Base-by-base conservation (phyloP, 768 basidiomycete genomes). In the Dendrothele bispora region DNA sequence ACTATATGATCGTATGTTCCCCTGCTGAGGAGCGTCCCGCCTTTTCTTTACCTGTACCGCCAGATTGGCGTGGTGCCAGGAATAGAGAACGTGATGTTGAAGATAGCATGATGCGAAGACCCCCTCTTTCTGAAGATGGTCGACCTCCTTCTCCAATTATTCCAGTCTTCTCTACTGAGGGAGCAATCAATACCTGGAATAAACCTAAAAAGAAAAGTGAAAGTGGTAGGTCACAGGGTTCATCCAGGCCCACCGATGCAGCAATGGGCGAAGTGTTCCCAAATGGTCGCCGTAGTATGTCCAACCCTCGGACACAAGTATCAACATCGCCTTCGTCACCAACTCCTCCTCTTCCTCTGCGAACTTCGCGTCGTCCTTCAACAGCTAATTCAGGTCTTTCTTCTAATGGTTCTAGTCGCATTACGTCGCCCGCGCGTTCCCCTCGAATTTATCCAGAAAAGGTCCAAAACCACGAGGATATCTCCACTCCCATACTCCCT, bases 81-180 rank as follows among this genome's bases (percentile, higher is more conserved):
- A 34, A n/a, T 36, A 27, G n/a, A 21, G 43, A 45, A 8, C 26
- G n/a, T 30, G 21, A 14, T 18, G 45, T 27, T 4, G 45, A 46
- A 10, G 26, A 6, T 12, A 18, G 10, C 2, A 17, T 12, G 21
- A 34, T 24, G 14, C 41, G 34, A 44, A 30, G 32, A n/a, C 32
- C 42, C 21, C 25, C 35, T 4, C 20, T 28, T 21, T 22, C 43
- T 11, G 43, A 51, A 18, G 35, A 27, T 32, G 12, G 10, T 20
- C 51, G 34, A 10, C 17, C 49, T 26, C 56, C 61, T 36, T 75
- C 78, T 1, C 78, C 75, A 15, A 68, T 64, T 32, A 78, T 78
- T 7, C 80, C 82, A 5, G 61, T 71, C 15, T 82, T 83, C 49
- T 77, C 75, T 6, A 77, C 72, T 0, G 59, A 62, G 1, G 71